A percentile compares a stretch with the other conserved stretches of the same genome.
phyloP scores from a whole-genome alignment of 2,329 filamentous ascomycete species.

The Geosmithia putterillii region DNA sequence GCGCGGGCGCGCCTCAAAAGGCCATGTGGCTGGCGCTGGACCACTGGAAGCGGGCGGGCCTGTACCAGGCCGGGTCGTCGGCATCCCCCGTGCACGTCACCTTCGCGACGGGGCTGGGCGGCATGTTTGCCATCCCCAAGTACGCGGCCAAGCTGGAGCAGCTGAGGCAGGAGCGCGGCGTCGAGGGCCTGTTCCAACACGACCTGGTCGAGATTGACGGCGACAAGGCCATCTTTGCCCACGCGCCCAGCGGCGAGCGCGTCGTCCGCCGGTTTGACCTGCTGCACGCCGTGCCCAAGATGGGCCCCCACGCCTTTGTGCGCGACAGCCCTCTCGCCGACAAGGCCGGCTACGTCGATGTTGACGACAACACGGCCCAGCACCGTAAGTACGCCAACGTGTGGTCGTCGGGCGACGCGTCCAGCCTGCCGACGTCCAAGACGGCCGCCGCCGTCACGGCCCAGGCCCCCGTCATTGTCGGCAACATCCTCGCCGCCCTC shows the following conservation, averaged over 20 bases:
- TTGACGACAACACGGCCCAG: constrained; percentile 37
- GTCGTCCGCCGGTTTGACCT: constrained; percentile 39
- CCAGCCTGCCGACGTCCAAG: constrained; percentile 46
- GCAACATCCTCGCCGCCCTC: constrained; percentile 29
- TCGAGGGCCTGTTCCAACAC: constrained; percentile 46
- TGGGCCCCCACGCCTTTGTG: constrained; percentile 42
- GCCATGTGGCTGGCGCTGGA: constrained; percentile 50
- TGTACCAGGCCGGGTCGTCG: constrained; percentile 28
- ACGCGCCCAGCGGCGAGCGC: constrained; percentile 25
- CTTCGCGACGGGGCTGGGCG: constrained; percentile 41
- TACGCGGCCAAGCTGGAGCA: constrained; percentile 41
- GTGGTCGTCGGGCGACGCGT: constrained; percentile 47
- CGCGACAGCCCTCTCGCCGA: constrained; percentile 41
- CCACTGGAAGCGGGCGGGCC: constrained; percentile 40
- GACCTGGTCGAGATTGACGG: constrained; percentile 41
- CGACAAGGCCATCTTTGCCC: constrained; percentile 37
- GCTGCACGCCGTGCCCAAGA: constrained; percentile 45
- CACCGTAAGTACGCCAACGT: constrained; percentile 43
- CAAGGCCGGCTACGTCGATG: constrained; percentile 44
- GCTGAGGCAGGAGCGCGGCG: constrained; percentile 38
- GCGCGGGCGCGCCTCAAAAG: constrained; percentile 49
- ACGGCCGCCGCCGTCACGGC: constrained; percentile 40
- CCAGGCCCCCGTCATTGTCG: constrained; percentile 36
- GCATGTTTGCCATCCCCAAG: constrained; percentile 50
- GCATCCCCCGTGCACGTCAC: constrained; percentile 34